These are phyloP conservation scores for Anethum foeniculum DNA, from an alignment of 140 eudicot species.

Conservation along the genomic window DNA sequence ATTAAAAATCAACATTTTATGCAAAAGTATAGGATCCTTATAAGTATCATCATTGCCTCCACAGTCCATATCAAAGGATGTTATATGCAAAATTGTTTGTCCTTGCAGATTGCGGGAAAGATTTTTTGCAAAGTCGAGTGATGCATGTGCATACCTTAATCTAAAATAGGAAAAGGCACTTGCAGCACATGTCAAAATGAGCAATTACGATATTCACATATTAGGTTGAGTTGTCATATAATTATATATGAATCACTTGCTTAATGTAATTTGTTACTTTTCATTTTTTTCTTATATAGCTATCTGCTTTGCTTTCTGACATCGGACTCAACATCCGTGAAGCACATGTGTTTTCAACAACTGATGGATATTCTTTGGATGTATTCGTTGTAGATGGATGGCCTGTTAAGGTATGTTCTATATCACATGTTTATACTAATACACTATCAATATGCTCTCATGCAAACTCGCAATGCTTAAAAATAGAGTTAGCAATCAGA, in stretches of 20 bases:
- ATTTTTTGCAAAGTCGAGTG: not conserved
- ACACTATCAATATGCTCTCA: not conserved
- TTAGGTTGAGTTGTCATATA: not conserved
- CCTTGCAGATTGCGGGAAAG: not conserved
- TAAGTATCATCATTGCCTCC: not conserved
- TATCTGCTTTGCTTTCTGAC: slow-evolving; percentile 92
- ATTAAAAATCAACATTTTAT: not conserved
- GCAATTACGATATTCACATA: not conserved
- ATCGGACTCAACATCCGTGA: slow-evolving; percentile 91
- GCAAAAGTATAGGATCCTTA: not conserved
- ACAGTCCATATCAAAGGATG: not conserved
- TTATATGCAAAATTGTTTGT: not conserved
- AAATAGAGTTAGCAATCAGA: not conserved
- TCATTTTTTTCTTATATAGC: slow-evolving; percentile 26
- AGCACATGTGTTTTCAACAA: slow-evolving; percentile 93
- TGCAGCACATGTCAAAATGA: not conserved
- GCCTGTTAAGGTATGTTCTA: slow-evolving; percentile 57
- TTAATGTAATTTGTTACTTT: not conserved
- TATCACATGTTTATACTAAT: not conserved
- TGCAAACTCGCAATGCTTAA: not conserved
- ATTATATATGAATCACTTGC: not conserved
- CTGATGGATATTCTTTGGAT: slow-evolving; percentile 86
- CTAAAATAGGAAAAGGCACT: not conserved
- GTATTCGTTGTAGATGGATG: slow-evolving; percentile 97
- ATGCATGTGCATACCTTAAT: not conserved